Base-by-base conservation (phyloP, 371 early-diverging fungal genomes). In the Choanephora cucurbitarum region DNA sequence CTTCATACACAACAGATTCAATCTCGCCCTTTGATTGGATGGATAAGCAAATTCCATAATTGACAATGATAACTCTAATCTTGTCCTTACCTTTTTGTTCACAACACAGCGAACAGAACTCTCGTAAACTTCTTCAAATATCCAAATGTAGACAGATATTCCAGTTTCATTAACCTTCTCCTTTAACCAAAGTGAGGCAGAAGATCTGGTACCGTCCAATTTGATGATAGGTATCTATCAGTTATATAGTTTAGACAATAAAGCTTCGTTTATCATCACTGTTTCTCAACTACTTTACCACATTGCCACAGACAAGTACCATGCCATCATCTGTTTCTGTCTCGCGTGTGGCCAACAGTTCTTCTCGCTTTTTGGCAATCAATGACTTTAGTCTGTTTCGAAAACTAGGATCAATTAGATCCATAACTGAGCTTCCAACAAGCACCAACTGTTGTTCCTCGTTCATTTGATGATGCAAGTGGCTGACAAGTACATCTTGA, bases 181-280 rank as follows among this genome's bases (percentile, higher is more conserved):
- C 55, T 88, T 88, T 39, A 88, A 69, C 88, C 88, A 88, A 15
- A 88, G 65, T 3, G 85, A 84, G 28, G 86, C 83, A 15, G 88
- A 84, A 2, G 83, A 80, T 23, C 73, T 79, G 33, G 77, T 73
- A 5, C 81, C 75, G 64, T 84, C 82, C 24, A 78, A 69, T 55
- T 84, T 85, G 22, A 82, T 68, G 57, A 88, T 83, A 4, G 85
- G 82, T 19, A 87, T 71, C 87, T 85, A 67, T n/a, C 32, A 41
- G 28, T 28, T 28, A n/a, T 7, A 28, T 28, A 3, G 28, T 28
- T 28, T 28, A 28, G 33, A 47, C 18, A 52, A 45, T 47, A 55
- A 39, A 28, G 31, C 18, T 28, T 13, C 28, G 5, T 44, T 18
- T 48, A 31, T 31, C 39, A 42, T 41, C 33, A 6, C 21, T 44